Evolutionary conservation across 768 basidiomycete genomes (phyloP), one percentile per base, ranked within the genome.

Genomic region (Pleurotus pulmonarius): DNA sequence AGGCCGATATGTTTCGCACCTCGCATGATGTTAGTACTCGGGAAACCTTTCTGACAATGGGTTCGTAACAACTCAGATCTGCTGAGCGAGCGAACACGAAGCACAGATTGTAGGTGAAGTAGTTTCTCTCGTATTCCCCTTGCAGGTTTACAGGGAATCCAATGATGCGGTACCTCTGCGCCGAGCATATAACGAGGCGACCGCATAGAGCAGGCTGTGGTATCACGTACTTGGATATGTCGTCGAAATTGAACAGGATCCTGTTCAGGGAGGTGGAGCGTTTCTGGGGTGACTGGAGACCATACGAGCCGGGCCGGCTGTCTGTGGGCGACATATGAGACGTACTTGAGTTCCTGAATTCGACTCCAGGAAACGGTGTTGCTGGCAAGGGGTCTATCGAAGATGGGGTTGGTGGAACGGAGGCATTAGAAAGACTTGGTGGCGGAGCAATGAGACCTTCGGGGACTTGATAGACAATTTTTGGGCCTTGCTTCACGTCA

Each of bases 1-100:
- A 24, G 12, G 26, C 24, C 20, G 3, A 7, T 3, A 5, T 6
- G 25, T 37, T 34, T 34, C 57, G 53, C 15, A 71, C 95, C 83
- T 98, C 97, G 66, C 94, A 94, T 13, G 85, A 76, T 29, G 86
- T 84, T 58, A 99, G 72, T 34, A 98, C 94, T 25, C 95, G 85
- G 62, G 89, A 93, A 43, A 94, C 86, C 77, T 99, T 99, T 49
- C 96, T 83, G 7, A 98, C 93, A 49, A 99, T 84, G 3, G 94
- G 92, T 61, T 98, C 96, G 72, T 95, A 98, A 61, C 94, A 95
- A 65, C 92, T 94, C 54, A 98, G 75, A 69, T 97, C 94, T 9
- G 93, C 93, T 22, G 82, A 82, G 45, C 91, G 85, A 46, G 94
- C 90, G 69, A 99, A 99, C 3, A 98, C 96, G 69, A 98, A 97